These are phyloP conservation scores for Silene coronaria DNA, from an alignment of 179 eudicot genomes.

Conservation along the genomic window DNA sequence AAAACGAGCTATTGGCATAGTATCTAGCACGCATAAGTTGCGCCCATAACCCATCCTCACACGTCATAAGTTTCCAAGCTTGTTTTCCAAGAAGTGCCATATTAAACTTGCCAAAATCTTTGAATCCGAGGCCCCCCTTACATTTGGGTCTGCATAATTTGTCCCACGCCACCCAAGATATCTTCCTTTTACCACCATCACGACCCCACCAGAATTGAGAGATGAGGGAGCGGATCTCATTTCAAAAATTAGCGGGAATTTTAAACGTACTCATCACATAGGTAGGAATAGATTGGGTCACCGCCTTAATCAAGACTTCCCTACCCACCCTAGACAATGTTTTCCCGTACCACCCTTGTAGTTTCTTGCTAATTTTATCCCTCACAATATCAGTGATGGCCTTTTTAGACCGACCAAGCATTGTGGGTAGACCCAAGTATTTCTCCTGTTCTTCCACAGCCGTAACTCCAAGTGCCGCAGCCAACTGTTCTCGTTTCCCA, in stretches of 20 bases:
- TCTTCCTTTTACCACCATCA: not conserved
- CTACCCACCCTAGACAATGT: not conserved
- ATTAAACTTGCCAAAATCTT: not conserved
- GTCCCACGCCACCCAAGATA: not conserved
- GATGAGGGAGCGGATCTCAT: not conserved
- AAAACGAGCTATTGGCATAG: too few relatives aligned
- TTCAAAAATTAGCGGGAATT: not conserved
- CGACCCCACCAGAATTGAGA: not conserved
- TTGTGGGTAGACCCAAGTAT: not conserved
- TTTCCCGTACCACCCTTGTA: not conserved
- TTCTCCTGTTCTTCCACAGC: not conserved
- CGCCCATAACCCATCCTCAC: too few relatives aligned
- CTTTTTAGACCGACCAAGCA: not conserved
- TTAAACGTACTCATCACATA: not conserved
- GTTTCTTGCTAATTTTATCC: not conserved
- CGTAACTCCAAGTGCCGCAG: not conserved
- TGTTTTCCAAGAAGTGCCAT: not conserved
- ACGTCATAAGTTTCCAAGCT: too few relatives aligned
- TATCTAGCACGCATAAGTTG: too few relatives aligned
- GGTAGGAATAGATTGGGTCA: not conserved
- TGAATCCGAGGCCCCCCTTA: not conserved
- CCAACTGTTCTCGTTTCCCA: not conserved
- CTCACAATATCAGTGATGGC: not conserved
- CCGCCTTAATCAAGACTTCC: not conserved
- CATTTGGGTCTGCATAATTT: not conserved